Base-by-base conservation (phyloP, 441 rosid species). In the Melastoma candidum region DNA sequence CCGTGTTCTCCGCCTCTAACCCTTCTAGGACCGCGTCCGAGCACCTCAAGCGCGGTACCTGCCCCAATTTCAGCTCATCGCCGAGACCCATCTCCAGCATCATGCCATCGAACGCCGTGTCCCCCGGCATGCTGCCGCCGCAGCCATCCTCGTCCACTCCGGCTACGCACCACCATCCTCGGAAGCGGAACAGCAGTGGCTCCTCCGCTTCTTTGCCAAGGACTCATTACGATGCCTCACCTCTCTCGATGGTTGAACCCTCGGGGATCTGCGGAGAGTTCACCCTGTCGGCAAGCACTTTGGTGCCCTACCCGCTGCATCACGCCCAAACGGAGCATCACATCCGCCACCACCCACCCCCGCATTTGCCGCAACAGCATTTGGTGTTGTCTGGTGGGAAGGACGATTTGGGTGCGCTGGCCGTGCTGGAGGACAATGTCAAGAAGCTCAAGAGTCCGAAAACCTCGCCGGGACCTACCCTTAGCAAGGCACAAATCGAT, bases 11-110 rank as follows among this genome's bases (percentile, higher is more conserved):
- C 48, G 99, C 99, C 69, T 93, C 99, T 6, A 93, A 93, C 58
- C 99, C 99, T 32, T 93, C 99, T 0, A 78, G 99, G 50, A 93
- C 98, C 1, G 98, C 98, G 47, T 86, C 98, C 48, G 98, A 93
- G 74, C 98, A 93, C 68, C 88, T 93, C 57, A 93, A 89, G 63
- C 90, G 97, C 14, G 96, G 97, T 24, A 86, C 96, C 1, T 93
- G 99, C 61, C 95, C 96, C 3, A 89, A 86, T 63, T 93, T 84
- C 69, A 79, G 71, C 77, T 74, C 90, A 32, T 60, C 64, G 44
- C 83, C 83, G n/a, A 72, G 65, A 59, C 84, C 95, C 72, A 74
- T 78, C 61, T 73, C 95, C 59, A 76, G 95, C 32, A 63, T 83
- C 59, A 77, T 94, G 27, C 82, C 97, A 3, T 39, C 77, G 36